A percentile compares a stretch with the other conserved stretches of the same genome.
Conservation (phyloP, 441 rosid genomes). For the Breynia disticha region DNA sequence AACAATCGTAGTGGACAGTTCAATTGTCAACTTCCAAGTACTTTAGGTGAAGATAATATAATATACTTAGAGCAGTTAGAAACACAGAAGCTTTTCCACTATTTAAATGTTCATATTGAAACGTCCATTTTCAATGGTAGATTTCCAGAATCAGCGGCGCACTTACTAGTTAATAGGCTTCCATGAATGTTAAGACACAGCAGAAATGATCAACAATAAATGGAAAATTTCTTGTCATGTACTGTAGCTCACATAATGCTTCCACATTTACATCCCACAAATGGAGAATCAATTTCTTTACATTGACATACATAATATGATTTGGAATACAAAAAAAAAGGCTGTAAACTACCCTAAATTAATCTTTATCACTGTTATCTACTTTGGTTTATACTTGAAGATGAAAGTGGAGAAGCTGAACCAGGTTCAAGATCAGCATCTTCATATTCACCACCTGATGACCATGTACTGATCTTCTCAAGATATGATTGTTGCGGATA, state of each 20-base stretch:
- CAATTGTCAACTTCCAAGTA: no score
- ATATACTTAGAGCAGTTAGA: no score
- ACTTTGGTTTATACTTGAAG: conserved; percentile 17
- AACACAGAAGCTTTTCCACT: no score
- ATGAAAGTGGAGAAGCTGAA: conserved; percentile 21
- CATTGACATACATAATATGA: not conserved
- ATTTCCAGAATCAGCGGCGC: no score
- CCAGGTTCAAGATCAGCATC: conserved; percentile 40
- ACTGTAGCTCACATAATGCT: not conserved
- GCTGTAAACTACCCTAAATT: not conserved
- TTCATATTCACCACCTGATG: conserved; percentile 24
- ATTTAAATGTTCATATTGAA: no score
- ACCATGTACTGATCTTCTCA: conserved; percentile 33
- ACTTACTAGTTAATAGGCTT: no score
- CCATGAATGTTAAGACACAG: no score
- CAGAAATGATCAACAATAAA: no score
- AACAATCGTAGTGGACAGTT: no score
- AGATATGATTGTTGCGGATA: conserved; percentile 27
- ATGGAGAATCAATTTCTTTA: not conserved
- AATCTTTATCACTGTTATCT: conserved; percentile 13
- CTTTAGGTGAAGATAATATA: no score
- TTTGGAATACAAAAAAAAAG: not conserved
- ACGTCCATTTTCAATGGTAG: no score
- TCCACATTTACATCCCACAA: not conserved
- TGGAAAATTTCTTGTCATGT: no score